phyloP scores from a whole-genome alignment of 1,284 basidiomycete genomes.

The Stereum hirsutum region DNA sequence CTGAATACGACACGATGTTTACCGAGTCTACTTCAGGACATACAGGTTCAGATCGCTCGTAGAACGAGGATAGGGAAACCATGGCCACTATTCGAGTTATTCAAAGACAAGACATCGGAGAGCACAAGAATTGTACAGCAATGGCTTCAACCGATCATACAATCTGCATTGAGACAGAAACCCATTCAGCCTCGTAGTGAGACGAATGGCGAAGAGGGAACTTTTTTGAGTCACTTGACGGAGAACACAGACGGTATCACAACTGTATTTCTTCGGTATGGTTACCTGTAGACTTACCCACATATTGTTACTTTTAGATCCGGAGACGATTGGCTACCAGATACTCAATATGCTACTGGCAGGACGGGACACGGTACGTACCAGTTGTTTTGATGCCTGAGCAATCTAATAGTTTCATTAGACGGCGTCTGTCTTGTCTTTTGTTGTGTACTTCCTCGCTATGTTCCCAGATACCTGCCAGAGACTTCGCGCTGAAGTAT shows the following conservation, averaged over 20 bases:
- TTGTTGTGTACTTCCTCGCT: constrained; percentile 31
- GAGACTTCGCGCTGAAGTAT: constrained; percentile 31
- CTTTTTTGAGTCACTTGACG: constrained; percentile 55
- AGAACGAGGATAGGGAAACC: constrained; percentile 44
- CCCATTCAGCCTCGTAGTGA: constrained; percentile 24
- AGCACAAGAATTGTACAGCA: constrained; percentile 42
- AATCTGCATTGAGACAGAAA: constrained; percentile 32
- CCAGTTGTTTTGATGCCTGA: constrained; percentile 28
- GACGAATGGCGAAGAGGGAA: constrained; percentile 36
- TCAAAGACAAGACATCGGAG: constrained; percentile 43
- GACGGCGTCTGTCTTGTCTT: constrained; percentile 28
- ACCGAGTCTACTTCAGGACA: constrained; percentile 15
- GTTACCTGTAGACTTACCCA: neutral
- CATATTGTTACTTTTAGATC: constrained; percentile 30
- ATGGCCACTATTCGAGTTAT: constrained; percentile 64
- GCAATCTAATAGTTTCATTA: constrained; percentile 43
- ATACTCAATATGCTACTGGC: constrained; percentile 31
- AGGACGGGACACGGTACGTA: constrained; percentile 37
- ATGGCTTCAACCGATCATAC: constrained; percentile 56
- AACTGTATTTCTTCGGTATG: constrained; percentile 9
- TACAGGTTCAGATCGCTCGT: constrained; percentile 45
- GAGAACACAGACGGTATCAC: constrained; percentile 51
- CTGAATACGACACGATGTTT: neutral
- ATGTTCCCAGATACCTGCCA: constrained; percentile 25
- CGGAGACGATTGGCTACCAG: constrained; percentile 44